A percentile compares a stretch with the other conserved stretches of the same genome.
These are phyloP conservation scores for Tylopilus sp. DNA, from an alignment of 768 basidiomycete genomes.

Conservation along the genomic window DNA sequence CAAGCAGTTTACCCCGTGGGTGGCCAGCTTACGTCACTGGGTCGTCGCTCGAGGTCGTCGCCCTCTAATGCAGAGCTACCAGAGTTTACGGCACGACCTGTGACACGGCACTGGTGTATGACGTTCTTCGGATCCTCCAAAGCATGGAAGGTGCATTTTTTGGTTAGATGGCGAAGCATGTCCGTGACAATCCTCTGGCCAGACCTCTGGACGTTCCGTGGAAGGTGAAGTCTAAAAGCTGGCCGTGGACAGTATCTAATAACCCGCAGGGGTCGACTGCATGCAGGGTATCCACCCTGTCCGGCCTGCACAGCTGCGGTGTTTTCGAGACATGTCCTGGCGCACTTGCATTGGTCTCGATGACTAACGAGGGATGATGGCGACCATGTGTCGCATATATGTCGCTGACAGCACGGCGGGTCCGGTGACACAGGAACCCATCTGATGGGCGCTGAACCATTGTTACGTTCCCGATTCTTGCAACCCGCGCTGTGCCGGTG, in stretches of 20 bases:
- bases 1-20: not conserved
- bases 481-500: slow-evolving; percentile 5
- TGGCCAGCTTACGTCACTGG: slow-evolving; percentile 19
- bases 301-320: not conserved
- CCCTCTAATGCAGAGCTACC: not conserved
- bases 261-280: not conserved
- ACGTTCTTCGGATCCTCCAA: not conserved
- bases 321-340: slow-evolving; percentile 2
- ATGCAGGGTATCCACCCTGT: not conserved
- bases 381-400: slow-evolving; percentile 8
- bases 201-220: not conserved
- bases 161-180: not conserved
- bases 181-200: slow-evolving; percentile 2
- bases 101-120: not conserved
- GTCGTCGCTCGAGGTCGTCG: too few species aligned
- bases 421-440: slow-evolving; percentile 7
- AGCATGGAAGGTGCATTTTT: not conserved
- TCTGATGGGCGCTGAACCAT: slow-evolving; percentile 12
- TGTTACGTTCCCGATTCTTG: slow-evolving; percentile 7
- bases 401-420: slow-evolving; percentile 11
- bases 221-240: not conserved
- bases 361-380: slow-evolving; percentile 5
- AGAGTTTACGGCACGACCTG: not conserved
- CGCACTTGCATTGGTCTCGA: not conserved
- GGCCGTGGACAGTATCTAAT: not conserved